Evolutionary conservation across 345 rosid species (phyloP).

Genomic region (Euphorbia lathyris): DNA sequence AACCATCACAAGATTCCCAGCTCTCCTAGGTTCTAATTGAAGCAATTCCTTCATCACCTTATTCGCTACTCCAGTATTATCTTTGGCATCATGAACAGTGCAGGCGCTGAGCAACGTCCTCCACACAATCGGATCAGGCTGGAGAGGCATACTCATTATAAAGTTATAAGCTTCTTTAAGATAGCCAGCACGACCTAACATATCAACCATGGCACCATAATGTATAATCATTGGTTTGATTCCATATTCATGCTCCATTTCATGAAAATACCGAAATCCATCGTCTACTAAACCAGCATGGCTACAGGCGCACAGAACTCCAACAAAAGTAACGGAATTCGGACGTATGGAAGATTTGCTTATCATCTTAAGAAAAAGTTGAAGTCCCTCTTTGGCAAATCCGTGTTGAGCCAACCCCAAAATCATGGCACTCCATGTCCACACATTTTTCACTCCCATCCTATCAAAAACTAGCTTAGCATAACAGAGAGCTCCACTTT

Average conservation of each 20-base stretch:
- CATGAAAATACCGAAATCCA: conserved; percentile 55
- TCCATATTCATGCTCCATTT: conserved; percentile 60
- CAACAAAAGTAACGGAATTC: conserved; percentile 78
- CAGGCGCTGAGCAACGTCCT: conserved; percentile 75
- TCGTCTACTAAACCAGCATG: conserved; percentile 71
- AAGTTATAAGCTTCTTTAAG: conserved; percentile 58
- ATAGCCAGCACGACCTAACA: conserved; percentile 70
- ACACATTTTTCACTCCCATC: conserved; percentile 58
- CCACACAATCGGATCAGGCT: conserved; percentile 62
- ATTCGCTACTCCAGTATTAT: conserved; percentile 41
- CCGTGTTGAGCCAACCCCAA: conserved; percentile 80
- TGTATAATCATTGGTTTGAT: conserved; percentile 70
- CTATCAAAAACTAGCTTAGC: conserved; percentile 50
- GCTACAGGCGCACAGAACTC: conserved; percentile 82
- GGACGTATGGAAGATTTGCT: conserved; percentile 42
- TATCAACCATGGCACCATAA: conserved; percentile 76
- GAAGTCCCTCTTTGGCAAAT: conserved; percentile 55
- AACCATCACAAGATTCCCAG: conserved; percentile 71
- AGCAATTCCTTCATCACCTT: conserved; percentile 56
- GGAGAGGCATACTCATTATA: conserved; percentile 46
- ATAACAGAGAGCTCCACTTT: conserved; percentile 53
- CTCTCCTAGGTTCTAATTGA: conserved; percentile 64
- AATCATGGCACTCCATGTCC: conserved; percentile 98
- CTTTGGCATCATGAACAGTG: conserved; percentile 39
- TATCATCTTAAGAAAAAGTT: conserved; percentile 52